phyloP scores from a whole-genome alignment of 2,329 filamentous ascomycete genomes.

The Nothophaeocryptopus gaeumannii region DNA sequence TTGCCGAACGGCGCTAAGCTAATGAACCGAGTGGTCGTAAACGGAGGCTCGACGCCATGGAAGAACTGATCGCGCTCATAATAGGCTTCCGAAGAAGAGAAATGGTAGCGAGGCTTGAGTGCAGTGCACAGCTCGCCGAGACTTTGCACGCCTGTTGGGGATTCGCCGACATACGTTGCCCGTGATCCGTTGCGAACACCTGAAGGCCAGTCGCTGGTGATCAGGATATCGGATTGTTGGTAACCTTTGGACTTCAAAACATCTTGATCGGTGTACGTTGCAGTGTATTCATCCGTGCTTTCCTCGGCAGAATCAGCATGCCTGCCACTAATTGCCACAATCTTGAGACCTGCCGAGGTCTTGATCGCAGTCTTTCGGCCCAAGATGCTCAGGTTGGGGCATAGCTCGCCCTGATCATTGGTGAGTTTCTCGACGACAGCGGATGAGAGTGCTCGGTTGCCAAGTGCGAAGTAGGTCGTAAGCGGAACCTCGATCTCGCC shows the following conservation, averaged over 20 bases:
- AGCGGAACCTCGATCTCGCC: constrained; percentile 74
- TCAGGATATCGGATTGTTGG: constrained; percentile 76
- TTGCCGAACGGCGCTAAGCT: constrained; percentile 80
- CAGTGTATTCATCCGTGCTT: constrained; percentile 63
- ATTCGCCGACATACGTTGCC: constrained; percentile 38
- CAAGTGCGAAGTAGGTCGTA: constrained; percentile 87
- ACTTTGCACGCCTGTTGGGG: constrained; percentile 37
- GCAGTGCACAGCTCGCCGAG: constrained; percentile 74
- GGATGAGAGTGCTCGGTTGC: constrained; percentile 68
- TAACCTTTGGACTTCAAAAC: constrained; percentile 55
- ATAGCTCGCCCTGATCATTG: constrained; percentile 67
- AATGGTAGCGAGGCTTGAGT: constrained; percentile 89
- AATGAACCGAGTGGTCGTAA: constrained; percentile 78
- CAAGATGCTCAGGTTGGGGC: constrained; percentile 85
- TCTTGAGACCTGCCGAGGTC: constrained; percentile 82
- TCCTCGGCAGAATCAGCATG: constrained; percentile 21
- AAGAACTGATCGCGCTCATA: constrained; percentile 94
- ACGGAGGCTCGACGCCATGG: constrained; percentile 50
- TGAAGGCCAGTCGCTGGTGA: constrained; percentile 84
- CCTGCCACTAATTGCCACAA: constrained; percentile 79
- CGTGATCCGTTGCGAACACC: constrained; percentile 53
- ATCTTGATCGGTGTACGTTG: constrained; percentile 74
- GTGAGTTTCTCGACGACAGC: constrained; percentile 71
- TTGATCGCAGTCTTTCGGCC: constrained; percentile 84
- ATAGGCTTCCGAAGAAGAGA: constrained; percentile 70